These are phyloP conservation scores for Neurospora sp. DNA, from an alignment of 495 filamentous ascomycete genomes.

Conservation along the genomic window DNA sequence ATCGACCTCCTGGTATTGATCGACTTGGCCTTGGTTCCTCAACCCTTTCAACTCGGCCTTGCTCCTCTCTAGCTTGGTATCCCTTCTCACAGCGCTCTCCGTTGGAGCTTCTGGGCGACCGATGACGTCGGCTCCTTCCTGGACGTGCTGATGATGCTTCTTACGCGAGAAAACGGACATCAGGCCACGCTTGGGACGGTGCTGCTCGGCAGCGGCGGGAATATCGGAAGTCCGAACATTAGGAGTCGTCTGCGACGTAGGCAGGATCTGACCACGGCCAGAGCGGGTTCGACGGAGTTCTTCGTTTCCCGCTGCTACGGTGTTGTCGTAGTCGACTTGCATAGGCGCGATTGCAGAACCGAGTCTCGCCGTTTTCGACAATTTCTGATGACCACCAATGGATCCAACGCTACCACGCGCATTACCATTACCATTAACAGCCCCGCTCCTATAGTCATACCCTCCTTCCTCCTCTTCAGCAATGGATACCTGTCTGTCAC, in stretches of 20 bases:
- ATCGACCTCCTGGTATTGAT: not conserved
- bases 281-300: constrained; percentile 24
- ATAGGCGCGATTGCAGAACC: not conserved
- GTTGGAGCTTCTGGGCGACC: constrained; percentile 25
- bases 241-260: constrained; percentile 15
- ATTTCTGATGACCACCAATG: not conserved
- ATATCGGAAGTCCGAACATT: not conserved
- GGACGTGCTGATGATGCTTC: constrained; percentile 16
- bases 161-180: constrained; percentile 38
- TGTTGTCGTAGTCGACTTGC: not conserved
- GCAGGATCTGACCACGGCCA: constrained; percentile 21
- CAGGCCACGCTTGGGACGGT: constrained; percentile 23
- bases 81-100: constrained; percentile 40
- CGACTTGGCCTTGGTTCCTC: constrained; percentile 1
- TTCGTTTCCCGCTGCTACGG: not conserved
- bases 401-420: not conserved
- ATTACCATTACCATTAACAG: not conserved
- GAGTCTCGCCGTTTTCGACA: not conserved
- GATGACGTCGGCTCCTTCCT: constrained; percentile 25
- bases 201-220: constrained; percentile 1
- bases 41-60: constrained; percentile 28
- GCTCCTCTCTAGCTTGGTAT: constrained; percentile 42
- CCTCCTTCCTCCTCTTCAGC: not conserved
- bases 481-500: not conserved
- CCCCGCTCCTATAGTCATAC: not conserved